A percentile compares a stretch with the other conserved stretches of the same genome.
Evolutionary conservation across 75 land plant species (phyloP).

Genomic region (Pseudotsuga menziesii): DNA sequence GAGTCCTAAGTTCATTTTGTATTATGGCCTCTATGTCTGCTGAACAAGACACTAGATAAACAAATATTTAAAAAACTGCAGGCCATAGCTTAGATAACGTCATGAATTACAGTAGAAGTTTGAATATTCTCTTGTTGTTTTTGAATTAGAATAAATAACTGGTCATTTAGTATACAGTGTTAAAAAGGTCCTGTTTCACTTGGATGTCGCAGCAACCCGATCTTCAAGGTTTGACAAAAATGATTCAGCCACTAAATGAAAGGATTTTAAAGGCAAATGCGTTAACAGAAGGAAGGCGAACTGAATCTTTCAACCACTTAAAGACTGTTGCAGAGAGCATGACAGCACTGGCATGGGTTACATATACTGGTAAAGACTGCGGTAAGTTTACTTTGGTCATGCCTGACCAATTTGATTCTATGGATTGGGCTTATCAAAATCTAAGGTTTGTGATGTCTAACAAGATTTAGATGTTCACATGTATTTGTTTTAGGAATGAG

Average conservation of each 20-base stretch:
- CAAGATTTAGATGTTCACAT: neutral
- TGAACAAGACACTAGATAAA: neutral
- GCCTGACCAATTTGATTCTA: neutral
- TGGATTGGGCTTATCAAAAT: conserved; percentile 1
- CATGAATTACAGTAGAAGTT: neutral
- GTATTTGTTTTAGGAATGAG: conserved; percentile 66
- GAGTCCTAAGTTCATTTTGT: neutral
- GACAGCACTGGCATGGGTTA: conserved; percentile 84
- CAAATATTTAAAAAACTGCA: neutral
- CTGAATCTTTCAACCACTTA: conserved; percentile 81
- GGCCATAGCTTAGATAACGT: neutral
- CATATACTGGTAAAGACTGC: conserved; percentile 85
- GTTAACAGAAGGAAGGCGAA: conserved; percentile 78
- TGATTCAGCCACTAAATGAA: conserved; percentile 80
- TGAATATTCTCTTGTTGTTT: too few species aligned
- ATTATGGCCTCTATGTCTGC: neutral
- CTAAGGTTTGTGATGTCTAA: neutral
- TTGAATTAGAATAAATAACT: neutral
- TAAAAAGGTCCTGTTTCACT: neutral
- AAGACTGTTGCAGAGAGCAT: conserved; percentile 85
- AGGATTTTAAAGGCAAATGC: conserved; percentile 70
- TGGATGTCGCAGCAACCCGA: conserved; percentile 66
- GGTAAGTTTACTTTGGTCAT: conserved; percentile 33
- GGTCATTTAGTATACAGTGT: neutral
- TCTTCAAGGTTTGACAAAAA: conserved; percentile 51